Evolutionary conservation across 2,329 filamentous ascomycete genomes (phyloP), one percentile per base, ranked within the genome.

Genomic region (Leptoxyphium fumago): DNA sequence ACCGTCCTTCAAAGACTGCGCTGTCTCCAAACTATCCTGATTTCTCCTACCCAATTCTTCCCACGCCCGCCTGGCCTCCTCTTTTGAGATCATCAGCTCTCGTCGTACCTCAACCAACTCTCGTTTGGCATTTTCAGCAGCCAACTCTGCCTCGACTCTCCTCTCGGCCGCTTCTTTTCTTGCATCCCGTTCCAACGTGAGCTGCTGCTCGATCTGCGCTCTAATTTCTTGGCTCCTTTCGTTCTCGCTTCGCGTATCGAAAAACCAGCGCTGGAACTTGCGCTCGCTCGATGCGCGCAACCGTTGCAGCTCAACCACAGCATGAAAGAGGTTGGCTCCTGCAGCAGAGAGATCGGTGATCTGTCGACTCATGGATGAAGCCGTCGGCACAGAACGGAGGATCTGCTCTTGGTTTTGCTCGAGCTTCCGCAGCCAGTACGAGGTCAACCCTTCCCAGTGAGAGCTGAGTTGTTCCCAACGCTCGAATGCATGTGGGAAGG

Each of bases 241-340:
- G 51, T 94, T 78, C 52, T 96, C 88, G 29, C 81, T 75, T 42
- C 88, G 75, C 7, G 88, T 94, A 61, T 98, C 91, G 54, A 94
- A 94, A 65, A 96, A 96, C 91, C 91, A 98, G 42, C 91, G 77
- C 64, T 98, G 91, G 55, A 98, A 98, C 61, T 96, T 96, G 50
- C 91, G 80, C 64, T 98, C 91, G 0, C 89, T 96, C 45, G 87
- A 94, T 32, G 91, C 91, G 38, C 91, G 82, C 21, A 98, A 72
- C 28, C 91, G 80, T 62, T 98, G 91, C 39, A 98, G 70, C 63
- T 98, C 91, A 2, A 98, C 91, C 0, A 98, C 88, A 9, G 91
- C 91, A 61, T 98, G 91, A 62, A 98, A 98, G 0, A 98, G 72
- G 54, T 98, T 98, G 5, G 91, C 91, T 10, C 91, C 91, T 1